Percentiles rank a stretch among this genome's conserved stretches.
Conservation (phyloP, 208 protist species). For the Trypanosoma boissoni region DNA sequence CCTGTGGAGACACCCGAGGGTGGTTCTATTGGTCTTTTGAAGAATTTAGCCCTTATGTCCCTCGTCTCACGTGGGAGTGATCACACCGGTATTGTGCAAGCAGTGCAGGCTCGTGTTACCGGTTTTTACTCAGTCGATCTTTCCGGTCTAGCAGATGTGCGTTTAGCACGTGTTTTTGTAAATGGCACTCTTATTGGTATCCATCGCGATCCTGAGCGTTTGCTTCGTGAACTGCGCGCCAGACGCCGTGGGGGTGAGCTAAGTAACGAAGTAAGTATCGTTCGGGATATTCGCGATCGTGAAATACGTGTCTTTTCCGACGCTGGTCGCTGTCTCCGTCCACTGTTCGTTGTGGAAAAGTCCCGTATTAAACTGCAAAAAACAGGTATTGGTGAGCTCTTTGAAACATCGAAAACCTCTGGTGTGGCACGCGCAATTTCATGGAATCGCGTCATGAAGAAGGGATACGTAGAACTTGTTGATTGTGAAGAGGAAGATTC, state of each 20-base stretch:
- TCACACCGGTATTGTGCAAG: constrained; percentile 38
- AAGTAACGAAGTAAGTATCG: constrained; percentile 44
- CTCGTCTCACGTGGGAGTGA: constrained; percentile 35
- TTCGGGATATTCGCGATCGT: constrained; percentile 40
- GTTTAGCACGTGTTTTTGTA: constrained; percentile 35
- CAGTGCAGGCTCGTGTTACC: constrained; percentile 40
- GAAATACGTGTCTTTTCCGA: constrained; percentile 47
- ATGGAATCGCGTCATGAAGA: constrained; percentile 65
- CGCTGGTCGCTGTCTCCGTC: constrained; percentile 29
- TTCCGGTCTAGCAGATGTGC: constrained; percentile 26
- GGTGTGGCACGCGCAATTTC: constrained; percentile 57
- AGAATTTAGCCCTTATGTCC: constrained; percentile 96
- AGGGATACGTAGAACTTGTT: constrained; percentile 63
- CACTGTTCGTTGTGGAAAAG: constrained; percentile 43
- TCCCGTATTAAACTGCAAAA: constrained; percentile 27
- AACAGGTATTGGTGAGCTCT: constrained; percentile 28
- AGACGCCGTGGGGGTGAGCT: constrained; percentile 32
- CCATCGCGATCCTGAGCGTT: constrained; percentile 29
- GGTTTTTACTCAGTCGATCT: constrained; percentile 61
- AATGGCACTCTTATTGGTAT: constrained; percentile 45
- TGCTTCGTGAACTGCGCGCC: constrained; percentile 31
- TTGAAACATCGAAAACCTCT: constrained; percentile 21
- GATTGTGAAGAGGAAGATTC: constrained; percentile 49
- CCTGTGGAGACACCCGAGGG: constrained; percentile 97
- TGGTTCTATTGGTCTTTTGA: constrained; percentile 93